Evolutionary conservation across 352 stramenopile species (phyloP), one percentile per base, ranked within the genome.

Genomic region (Pythium apleroticum): DNA sequence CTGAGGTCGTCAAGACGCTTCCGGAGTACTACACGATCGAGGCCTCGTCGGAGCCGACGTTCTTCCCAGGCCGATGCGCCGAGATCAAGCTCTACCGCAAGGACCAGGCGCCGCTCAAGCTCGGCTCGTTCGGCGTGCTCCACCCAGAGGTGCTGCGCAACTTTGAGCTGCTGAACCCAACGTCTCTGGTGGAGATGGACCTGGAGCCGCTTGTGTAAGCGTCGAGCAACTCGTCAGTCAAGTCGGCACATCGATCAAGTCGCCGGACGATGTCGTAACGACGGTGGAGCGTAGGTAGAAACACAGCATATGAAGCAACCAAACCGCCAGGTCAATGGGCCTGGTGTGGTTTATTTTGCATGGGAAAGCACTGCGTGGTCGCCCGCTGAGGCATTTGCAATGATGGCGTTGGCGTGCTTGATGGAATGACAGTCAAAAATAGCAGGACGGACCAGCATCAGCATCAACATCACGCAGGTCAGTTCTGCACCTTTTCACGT

Each of bases 161-260:
- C 84, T 99, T 99, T 77, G 97, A 99, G 68, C 84, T 99, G 68
- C 71, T 93, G 22, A 98, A 99, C 72, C 98, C 98, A 28, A 96
- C 87, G 35, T 99, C 95, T 27, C 84, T 97, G 63, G 70, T 99
- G 52, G 97, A 99, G 78, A 95, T 99, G 76, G 93, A 99, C 77
- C 82, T 99, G 64, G 97, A 99, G 80, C 84, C 88, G 58, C 83
- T 99, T 56, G 84, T 99, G 41, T 98, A 97, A 85, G 54, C 31
- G 35, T 27, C 65, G 33, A 28, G 22, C 17, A 2, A 17, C 24
- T 33, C 6, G 7, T 35, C 46, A 54, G n/a, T 50, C n/a, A 46
- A 46, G 37, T 46, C 19, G 41, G 41, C 41, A 49, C 27, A 25
- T 56, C 17, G 52, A 37, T 58, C 3, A 17, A 41, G 33, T 17